Evolutionary conservation across 257 asterid species (phyloP).

Genomic region (Gardenia jasminoides): DNA sequence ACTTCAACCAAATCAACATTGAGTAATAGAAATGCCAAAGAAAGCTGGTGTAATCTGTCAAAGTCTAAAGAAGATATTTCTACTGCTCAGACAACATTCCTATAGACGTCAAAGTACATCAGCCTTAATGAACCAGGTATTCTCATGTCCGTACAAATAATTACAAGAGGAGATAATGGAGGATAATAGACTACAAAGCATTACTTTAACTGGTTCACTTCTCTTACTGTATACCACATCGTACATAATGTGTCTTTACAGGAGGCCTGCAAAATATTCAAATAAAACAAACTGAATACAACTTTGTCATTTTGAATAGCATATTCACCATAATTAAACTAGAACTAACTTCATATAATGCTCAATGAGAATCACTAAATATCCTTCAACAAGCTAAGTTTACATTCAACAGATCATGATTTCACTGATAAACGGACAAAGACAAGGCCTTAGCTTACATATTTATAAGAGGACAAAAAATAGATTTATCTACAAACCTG

Average conservation of each 20-base stretch:
- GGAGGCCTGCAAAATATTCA: neutral
- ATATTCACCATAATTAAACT: too few relatives aligned
- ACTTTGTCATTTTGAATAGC: too few relatives aligned
- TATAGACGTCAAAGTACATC: neutral
- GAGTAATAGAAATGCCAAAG: neutral
- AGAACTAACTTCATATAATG: neutral
- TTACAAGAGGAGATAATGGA: neutral
- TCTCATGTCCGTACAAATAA: neutral
- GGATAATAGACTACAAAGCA: too few relatives aligned
- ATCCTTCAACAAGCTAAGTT: neutral
- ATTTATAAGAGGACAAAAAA: neutral
- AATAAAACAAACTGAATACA: too few relatives aligned
- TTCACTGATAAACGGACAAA: neutral
- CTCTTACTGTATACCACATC: neutral
- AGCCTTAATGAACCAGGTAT: neutral
- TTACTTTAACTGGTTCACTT: neutral
- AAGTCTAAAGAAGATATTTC: too few relatives aligned
- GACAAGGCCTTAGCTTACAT: neutral
- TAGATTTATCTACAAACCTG: slow-evolving; percentile 2
- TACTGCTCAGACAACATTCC: neutral
- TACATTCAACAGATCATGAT: neutral
- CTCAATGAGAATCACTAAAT: neutral
- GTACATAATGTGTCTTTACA: neutral
- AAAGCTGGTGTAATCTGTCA: neutral
- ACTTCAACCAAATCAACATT: neutral